These are phyloP conservation scores for Setaria italica DNA, from an alignment of 202 grass and related monocot genomes.

Conservation along the genomic window DNA sequence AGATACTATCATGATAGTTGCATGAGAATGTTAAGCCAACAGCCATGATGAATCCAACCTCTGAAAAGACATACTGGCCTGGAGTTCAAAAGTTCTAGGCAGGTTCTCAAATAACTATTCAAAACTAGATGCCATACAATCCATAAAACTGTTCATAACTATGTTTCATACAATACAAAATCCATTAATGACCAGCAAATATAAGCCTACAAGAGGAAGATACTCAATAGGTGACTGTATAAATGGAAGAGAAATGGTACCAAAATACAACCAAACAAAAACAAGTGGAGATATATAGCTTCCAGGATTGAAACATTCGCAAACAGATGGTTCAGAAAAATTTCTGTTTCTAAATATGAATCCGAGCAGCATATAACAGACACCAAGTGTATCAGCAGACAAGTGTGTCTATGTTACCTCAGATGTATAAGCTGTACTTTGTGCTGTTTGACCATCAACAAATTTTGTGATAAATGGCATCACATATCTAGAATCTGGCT, in stretches of 20 bases:
- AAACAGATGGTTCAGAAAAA: conserved; percentile 3
- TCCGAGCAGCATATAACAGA: not conserved
- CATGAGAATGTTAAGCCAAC: not conserved
- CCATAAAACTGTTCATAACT: not conserved
- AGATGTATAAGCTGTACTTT: conserved; percentile 50
- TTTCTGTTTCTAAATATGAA: conserved; percentile 25
- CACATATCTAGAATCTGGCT: conserved; percentile 49
- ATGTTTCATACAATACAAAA: not conserved
- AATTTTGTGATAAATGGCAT: conserved; percentile 52
- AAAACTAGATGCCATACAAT: not conserved
- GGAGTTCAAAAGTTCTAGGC: not conserved
- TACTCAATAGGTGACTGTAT: not conserved
- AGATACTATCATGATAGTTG: conserved; percentile 18
- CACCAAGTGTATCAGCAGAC: conserved; percentile 9
- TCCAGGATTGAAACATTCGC: conserved; percentile 1
- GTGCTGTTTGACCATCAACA: conserved; percentile 42
- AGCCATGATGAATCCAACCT: conserved; percentile 11
- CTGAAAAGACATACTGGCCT: not conserved
- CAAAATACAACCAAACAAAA: not conserved
- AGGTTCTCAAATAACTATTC: conserved; percentile 15
- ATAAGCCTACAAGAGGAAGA: not conserved
- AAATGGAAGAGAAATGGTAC: not conserved
- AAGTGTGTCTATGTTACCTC: conserved; percentile 48
- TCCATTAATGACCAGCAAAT: not conserved
- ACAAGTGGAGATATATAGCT: not conserved